Evolutionary conservation across 73 alveolate species (phyloP).

Genomic region (Tetrahymena borealis): DNA sequence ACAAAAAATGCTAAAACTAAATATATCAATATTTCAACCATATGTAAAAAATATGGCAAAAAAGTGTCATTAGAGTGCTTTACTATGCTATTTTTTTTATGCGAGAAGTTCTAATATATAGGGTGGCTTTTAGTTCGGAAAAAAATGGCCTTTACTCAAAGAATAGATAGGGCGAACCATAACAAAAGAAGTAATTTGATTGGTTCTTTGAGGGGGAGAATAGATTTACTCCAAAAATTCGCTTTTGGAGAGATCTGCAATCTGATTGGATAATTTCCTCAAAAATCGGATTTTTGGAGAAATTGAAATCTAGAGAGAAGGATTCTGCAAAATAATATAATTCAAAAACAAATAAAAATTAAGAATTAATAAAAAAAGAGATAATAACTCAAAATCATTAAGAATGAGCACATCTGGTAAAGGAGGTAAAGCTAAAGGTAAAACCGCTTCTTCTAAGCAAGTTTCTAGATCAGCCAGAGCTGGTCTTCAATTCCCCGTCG

Average conservation of each 20-base stretch:
- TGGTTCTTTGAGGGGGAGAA: neutral
- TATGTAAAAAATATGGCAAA: too few relatives aligned
- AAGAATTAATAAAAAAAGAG: neutral
- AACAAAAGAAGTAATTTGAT: neutral
- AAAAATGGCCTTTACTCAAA: neutral
- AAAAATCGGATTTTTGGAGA: neutral
- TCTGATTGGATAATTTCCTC: neutral
- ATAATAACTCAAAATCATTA: slow-evolving; percentile 9
- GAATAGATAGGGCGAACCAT: neutral
- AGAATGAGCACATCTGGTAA: slow-evolving; percentile 77
- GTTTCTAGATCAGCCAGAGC: slow-evolving; percentile 62
- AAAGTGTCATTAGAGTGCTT: too few relatives aligned
- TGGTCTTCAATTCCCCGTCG: slow-evolving; percentile 87
- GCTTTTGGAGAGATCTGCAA: neutral
- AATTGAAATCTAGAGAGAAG: neutral
- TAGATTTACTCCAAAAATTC: neutral
- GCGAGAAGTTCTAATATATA: neutral
- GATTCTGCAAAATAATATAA: neutral
- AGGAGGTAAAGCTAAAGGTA: slow-evolving; percentile 72
- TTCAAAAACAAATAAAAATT: neutral
- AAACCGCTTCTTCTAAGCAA: slow-evolving; percentile 51
- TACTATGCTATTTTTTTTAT: too few relatives aligned
- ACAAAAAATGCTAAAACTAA: too few relatives aligned
- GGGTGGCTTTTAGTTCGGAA: neutral
- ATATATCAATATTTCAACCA: too few relatives aligned